A percentile compares a stretch with the other conserved stretches of the same genome.
Conservation (phyloP, 1,284 basidiomycete genomes). For the Butyriboletus appendiculatus region DNA sequence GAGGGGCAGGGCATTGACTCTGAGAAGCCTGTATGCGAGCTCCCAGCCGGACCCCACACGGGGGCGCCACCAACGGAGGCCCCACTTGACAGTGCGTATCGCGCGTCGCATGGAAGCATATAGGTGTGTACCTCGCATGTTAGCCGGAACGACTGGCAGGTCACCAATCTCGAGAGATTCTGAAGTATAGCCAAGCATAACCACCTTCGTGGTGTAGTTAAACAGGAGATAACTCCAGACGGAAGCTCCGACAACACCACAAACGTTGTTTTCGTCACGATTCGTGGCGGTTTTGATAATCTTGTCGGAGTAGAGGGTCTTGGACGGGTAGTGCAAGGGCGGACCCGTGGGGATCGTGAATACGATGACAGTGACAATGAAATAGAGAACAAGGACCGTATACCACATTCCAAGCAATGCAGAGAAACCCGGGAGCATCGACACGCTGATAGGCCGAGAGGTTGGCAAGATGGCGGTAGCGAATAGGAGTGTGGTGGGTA, state of each 20-base stretch:
- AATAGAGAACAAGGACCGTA: constrained; percentile 33
- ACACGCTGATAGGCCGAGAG: constrained; percentile 19
- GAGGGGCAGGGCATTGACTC: constrained; percentile 50
- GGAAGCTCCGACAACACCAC: constrained; percentile 50
- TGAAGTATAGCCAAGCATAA: constrained; percentile 76
- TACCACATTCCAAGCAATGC: constrained; percentile 20
- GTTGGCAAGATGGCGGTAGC: constrained; percentile 56
- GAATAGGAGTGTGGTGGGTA: constrained; percentile 54
- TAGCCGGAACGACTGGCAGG: constrained; percentile 73
- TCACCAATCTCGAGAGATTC: constrained; percentile 83
- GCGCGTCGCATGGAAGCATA: constrained; percentile 40
- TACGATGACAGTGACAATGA: constrained; percentile 39
- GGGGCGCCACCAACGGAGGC: constrained; percentile 39
- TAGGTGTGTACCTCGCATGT: constrained; percentile 67
- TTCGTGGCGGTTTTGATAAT: constrained; percentile 57
- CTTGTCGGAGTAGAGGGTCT: constrained; percentile 75
- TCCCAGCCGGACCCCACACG: constrained; percentile 59
- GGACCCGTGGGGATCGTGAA: constrained; percentile 73
- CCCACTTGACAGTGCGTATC: constrained; percentile 40
- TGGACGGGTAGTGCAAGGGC: constrained; percentile 66
- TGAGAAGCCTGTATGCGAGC: constrained; percentile 58
- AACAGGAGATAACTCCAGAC: constrained; percentile 50
- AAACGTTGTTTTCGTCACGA: constrained; percentile 63
- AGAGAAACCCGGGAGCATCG: constrained; percentile 10
- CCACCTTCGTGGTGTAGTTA: constrained; percentile 81